A percentile compares a stretch with the other conserved stretches of the same genome.
phyloP scores from a whole-genome alignment of 2,329 filamentous ascomycete genomes.

The Beauveria australis region DNA sequence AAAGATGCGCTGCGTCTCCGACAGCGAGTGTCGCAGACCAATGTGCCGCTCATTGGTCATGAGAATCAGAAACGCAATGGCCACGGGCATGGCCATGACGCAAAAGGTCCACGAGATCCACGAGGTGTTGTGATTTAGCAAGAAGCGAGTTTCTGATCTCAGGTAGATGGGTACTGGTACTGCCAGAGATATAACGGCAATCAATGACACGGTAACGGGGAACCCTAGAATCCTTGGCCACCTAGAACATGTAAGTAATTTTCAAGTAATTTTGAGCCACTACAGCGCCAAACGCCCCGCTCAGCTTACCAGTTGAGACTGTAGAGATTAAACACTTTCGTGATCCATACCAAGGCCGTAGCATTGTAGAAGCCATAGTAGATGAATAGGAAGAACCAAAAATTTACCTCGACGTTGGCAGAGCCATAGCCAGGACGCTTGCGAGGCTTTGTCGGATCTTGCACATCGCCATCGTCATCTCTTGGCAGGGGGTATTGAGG shows the following conservation, averaged over 20 bases:
- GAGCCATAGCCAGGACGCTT: slow-evolving; percentile 46
- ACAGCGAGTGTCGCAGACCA: slow-evolving; percentile 50
- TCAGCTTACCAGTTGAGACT: slow-evolving; percentile 51
- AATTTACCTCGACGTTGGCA: slow-evolving; percentile 56
- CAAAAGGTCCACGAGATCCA: slow-evolving; percentile 65
- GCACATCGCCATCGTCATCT: slow-evolving; percentile 28
- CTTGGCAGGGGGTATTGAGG: slow-evolving; percentile 50
- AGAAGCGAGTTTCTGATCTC: slow-evolving; percentile 40
- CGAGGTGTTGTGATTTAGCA: slow-evolving; percentile 55
- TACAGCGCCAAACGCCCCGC: neutral
- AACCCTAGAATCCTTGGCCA: slow-evolving; percentile 59
- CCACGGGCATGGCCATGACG: slow-evolving; percentile 61
- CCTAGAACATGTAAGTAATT: slow-evolving; percentile 20
- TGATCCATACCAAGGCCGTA: slow-evolving; percentile 61
- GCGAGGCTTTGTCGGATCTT: slow-evolving; percentile 14
- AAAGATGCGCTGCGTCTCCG: slow-evolving; percentile 60
- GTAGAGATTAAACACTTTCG: slow-evolving; percentile 64
- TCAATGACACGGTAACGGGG: slow-evolving; percentile 53
- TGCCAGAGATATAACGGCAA: slow-evolving; percentile 51
- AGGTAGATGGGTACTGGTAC: slow-evolving; percentile 54
- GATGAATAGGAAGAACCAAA: slow-evolving; percentile 64
- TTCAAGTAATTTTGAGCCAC: neutral
- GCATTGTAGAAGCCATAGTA: slow-evolving; percentile 64
- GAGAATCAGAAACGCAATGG: slow-evolving; percentile 56
- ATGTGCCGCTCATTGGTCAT: slow-evolving; percentile 57